Base-by-base conservation (phyloP, 768 basidiomycete species). In the Boletus eberwhitei region DNA sequence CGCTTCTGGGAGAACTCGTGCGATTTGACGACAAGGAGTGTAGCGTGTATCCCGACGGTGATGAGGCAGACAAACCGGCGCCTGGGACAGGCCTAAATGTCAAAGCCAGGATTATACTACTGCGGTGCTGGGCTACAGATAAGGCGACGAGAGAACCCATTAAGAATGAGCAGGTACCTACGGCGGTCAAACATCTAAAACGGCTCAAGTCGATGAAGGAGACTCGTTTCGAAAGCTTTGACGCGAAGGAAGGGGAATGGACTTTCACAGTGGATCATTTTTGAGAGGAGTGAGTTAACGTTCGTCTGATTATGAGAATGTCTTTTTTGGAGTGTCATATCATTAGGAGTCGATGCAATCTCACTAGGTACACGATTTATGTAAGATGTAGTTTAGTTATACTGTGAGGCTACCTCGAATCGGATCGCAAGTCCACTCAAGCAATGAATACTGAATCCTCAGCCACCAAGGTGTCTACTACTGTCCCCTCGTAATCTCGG, bases 261-360 rank as follows among this genome's bases (percentile, higher is more conserved):
- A 88, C 85, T 47, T 98, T 99, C 74, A 84, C 79, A 31, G 97
- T 98, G 58, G 86, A 93, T 67, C 93, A 96, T 75, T 99, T 98
- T 77, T 92, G 72, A 80, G 54, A 29, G 29, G n/a, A 40, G 17
- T 39, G 22, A 16, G n/a, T n/a, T n/a, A n/a, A n/a, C n/a, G 36
- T 53, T 51, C 11, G 29, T 50, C 43, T 42, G 38, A n/a, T 35
- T 40, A 35, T 29, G 26, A 31, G 47, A 42, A 17, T 46, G 31
- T 41, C 32, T 12, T n/a, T 48, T 2, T 11, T n/a, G 43, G 36
- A 38, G 31, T 45, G 50, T 48, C 54, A 53, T 45, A 61, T 60
- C 55, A 51, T 53, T 41, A 43, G 42, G 46, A 37, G 40, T 50
- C 31, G 32, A 34, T 58, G 17, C 29, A 16, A 4, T 41, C 22